These are phyloP conservation scores for Hamigera avellanea DNA, from an alignment of 495 filamentous ascomycete genomes.

Conservation along the genomic window DNA sequence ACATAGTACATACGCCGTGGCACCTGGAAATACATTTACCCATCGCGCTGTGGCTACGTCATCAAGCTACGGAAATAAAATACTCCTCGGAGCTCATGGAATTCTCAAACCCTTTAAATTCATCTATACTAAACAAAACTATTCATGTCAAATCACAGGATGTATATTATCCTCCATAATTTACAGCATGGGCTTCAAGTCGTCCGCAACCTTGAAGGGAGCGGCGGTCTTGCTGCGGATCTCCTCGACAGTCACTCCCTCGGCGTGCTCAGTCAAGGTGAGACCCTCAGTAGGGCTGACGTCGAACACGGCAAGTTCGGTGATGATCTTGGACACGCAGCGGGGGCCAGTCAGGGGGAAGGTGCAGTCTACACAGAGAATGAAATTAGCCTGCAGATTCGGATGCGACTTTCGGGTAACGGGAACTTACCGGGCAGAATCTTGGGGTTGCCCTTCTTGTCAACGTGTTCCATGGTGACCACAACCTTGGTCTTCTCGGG, in stretches of 20 bases:
- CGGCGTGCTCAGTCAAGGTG: constrained; percentile 69
- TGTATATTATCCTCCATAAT: too few relatives aligned
- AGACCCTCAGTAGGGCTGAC: constrained; percentile 69
- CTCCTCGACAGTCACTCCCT: constrained; percentile 75
- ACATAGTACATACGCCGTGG: too few relatives aligned
- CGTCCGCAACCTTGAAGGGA: constrained; percentile 63
- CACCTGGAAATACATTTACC: too few relatives aligned
- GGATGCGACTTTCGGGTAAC: too few relatives aligned
- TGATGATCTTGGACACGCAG: constrained; percentile 83
- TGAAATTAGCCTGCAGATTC: too few relatives aligned
- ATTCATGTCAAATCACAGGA: too few relatives aligned
- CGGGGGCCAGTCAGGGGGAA: constrained; percentile 77
- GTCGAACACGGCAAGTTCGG: constrained; percentile 78
- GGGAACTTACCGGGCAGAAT: too few relatives aligned
- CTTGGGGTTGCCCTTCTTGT: constrained; percentile 83
- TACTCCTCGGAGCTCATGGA: too few relatives aligned
- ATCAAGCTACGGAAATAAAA: too few relatives aligned
- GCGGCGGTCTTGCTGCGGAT: constrained; percentile 78
- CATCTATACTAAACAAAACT: too few relatives aligned
- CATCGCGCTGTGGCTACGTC: too few relatives aligned
- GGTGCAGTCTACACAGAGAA: constrained; percentile 60
- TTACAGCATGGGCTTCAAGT: constrained; percentile 66
- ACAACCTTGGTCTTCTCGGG: constrained; percentile 77
- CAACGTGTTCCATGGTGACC: constrained; percentile 85
- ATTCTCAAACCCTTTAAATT: too few relatives aligned